phyloP scores from a whole-genome alignment of 108 stramenopile species.

The Pseudonitzschia delicatissima region DNA sequence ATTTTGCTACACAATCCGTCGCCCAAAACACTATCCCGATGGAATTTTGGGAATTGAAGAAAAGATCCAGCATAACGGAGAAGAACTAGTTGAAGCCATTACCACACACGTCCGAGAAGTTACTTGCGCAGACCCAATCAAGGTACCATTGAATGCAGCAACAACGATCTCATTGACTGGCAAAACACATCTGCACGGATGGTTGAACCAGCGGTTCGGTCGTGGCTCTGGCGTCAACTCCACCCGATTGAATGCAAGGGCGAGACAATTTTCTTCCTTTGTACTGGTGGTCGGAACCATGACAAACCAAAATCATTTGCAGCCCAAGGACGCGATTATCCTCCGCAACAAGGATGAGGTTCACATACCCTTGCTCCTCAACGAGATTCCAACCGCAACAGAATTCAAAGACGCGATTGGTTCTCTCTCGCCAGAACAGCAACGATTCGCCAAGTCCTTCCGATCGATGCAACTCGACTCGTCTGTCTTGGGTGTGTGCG shows the following conservation, averaged over 20 bases:
- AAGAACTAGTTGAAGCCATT: conserved; percentile 35
- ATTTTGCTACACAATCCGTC: conserved; percentile 74
- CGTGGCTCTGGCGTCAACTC: background rate
- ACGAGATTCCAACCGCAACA: conserved; percentile 83
- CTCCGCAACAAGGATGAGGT: conserved; percentile 89
- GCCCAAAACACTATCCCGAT: conserved; percentile 61
- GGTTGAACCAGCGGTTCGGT: conserved; percentile 50
- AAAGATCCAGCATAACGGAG: background rate
- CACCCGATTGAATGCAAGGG: conserved; percentile 46
- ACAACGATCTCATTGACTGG: conserved; percentile 58
- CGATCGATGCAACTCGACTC: conserved; percentile 83
- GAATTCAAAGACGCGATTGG: conserved; percentile 87
- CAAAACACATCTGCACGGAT: conserved; percentile 69
- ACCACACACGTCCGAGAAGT: conserved; percentile 38
- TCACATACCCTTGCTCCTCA: conserved; percentile 71
- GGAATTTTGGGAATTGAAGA: conserved; percentile 47
- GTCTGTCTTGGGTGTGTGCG: conserved; percentile 74
- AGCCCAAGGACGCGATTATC: conserved; percentile 84
- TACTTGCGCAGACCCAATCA: conserved; percentile 4
- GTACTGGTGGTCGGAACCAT: conserved; percentile 79
- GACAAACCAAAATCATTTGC: conserved; percentile 48
- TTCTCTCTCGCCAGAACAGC: conserved; percentile 86
- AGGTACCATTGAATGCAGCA: conserved; percentile 47
- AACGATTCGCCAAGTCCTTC: conserved; percentile 77
- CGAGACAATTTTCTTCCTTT: conserved; percentile 81